Conservation (phyloP, 345 rosid species). For the Salix dunnii region DNA sequence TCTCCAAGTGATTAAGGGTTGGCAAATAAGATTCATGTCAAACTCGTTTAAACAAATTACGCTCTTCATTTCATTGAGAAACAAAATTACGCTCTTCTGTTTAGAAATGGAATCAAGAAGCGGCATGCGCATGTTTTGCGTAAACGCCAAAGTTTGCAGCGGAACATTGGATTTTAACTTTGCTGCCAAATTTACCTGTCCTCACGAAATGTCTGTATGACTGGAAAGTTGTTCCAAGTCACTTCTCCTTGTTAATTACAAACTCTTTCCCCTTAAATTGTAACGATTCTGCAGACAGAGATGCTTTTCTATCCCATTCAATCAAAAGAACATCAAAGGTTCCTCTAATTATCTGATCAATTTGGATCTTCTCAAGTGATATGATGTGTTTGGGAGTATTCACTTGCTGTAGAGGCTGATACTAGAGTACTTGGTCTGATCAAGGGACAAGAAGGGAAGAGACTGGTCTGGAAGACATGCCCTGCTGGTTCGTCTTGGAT, state of each 20-base stretch:
- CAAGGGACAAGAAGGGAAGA: not conserved
- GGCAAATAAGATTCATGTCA: not conserved
- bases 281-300: not conserved
- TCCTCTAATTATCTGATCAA: not conserved
- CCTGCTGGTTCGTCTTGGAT: not conserved
- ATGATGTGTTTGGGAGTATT: not conserved
- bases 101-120: constrained; percentile 68
- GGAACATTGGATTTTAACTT: not conserved
- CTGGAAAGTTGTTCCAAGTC: not conserved
- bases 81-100: no score
- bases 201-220: not conserved
- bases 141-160: constrained; percentile 27
- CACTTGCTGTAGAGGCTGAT: not conserved
- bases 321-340: not conserved
- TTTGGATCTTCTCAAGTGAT: not conserved
- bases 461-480: not conserved
- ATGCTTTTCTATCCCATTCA: not conserved
- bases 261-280: not conserved
- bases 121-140: constrained; percentile 43
- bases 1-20: not conserved
- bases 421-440: not conserved
- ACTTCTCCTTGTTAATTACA: not conserved
- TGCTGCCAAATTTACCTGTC: not conserved
- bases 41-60: constrained; percentile 3
- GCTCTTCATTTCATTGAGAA: constrained; percentile 22